Evolutionary conservation across 2,329 filamentous ascomycete genomes (phyloP), one percentile per base, ranked within the genome.

Genomic region (Claviceps spartinae): DNA sequence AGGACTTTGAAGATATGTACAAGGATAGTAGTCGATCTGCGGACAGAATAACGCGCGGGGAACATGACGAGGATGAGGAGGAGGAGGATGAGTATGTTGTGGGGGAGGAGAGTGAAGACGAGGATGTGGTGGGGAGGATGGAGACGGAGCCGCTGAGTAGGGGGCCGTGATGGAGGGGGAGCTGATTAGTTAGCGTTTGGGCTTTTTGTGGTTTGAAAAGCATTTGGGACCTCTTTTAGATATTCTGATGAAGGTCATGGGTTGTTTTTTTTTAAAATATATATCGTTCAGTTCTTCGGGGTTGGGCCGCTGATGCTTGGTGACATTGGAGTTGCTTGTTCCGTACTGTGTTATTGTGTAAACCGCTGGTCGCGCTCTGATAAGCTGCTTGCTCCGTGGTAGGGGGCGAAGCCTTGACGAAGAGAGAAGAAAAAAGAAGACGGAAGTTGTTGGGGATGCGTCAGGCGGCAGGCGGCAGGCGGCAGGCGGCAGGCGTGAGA

Each of bases 31-130:
- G 30, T 11, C 30, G 59, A 8, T 65, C 67, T n/a, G 56, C 56
- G 6, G 63, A 63, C 18, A 55, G 62, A 48, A 50, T 66, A 37
- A 59, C 61, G 1, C 59, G 58, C 37, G 64, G 42, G 5, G 42
- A 52, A 20, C 55, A 57, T 2, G 48, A 54, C 26, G 57, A 58
- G 22, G 8, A 30, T 9, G 26, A 52, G 22, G 56, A 57, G 2
- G 47, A 58, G 40, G 53, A 67, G 16, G 68, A 70, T 48, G 70
- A 74, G 55, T 76, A 78, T 56, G 73, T 76, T 1, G 69, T 79
- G 48, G 76, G 75, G 4, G 74, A 72, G 13, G 71, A 71, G 50
- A 71, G 65, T 51, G 67, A 67, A 13, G 67, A 70, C 5, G 68
- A 72, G 4, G 69, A 68, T 45, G 66, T 22, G 18, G 34, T 58